Evolutionary conservation across 805 yeast genomes (phyloP), one percentile per base, ranked within the genome.

Genomic region (Nakazawaea sp.): DNA sequence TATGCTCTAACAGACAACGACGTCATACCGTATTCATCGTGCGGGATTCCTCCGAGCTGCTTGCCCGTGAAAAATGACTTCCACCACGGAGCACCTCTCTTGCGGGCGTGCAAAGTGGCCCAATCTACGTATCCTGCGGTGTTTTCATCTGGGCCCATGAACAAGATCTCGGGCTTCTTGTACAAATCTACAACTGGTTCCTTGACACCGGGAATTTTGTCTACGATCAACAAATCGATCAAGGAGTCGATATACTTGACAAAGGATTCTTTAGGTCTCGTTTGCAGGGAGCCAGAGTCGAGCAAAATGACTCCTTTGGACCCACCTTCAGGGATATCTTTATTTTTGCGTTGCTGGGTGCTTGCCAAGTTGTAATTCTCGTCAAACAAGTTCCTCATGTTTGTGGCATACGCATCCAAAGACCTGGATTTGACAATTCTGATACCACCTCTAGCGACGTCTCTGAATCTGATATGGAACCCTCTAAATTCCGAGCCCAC

Each of bases 81-180:
- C 98, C 98, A 90, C 88, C 96, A 87, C 36, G 88, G 82, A 33
- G 97, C 96, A 44, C 95, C 95, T 62, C 98, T 80, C 40, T 66
- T 62, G 52, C 83, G 78, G 19, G 98, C 97, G 57, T 90, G 97
- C 48, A 78, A 63, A 18, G 97, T 92, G 9, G 98, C 97, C 97
- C 97, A 90, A 60, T 92, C 89, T 36, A 88, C 95, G 53, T 84
- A 81, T 18, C 81, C 82, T 16, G 98, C 97, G 36, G 97, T 89
- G 59, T 95, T 95, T 70, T 90, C 98, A 64, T 90, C 98, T n/a
- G 98, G 98, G 38, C 98, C 98, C 80, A 90, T 82, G 61, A 86
- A 90, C 49, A 92, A 66, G 50, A 92, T 90, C 68, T 90, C 98
- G 34, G 84, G 86, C 53, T 82, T 73, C 40, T 77, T 75, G 57